These are phyloP conservation scores for Lagerstroemia speciosa DNA, from an alignment of 345 rosid genomes.

Conservation along the genomic window DNA sequence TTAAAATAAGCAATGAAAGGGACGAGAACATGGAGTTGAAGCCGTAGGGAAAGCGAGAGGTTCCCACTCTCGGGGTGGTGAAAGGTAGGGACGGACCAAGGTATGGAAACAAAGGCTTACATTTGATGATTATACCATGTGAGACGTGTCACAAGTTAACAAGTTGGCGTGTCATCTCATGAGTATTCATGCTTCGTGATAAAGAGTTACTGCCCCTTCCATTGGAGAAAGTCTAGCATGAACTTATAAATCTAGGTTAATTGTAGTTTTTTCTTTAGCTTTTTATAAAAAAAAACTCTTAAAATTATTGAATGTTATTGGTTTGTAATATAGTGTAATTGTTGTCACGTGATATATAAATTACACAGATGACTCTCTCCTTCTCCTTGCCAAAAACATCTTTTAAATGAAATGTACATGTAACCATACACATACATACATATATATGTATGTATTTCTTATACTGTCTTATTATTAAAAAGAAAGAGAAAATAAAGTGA, in stretches of 20 bases:
- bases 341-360: no score
- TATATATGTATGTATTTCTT: no score
- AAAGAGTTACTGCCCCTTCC: neutral
- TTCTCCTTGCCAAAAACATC: neutral
- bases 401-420: neutral
- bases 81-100: neutral
- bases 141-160: no score
- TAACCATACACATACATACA: neutral
- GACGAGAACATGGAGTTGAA: neutral
- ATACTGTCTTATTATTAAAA: neutral
- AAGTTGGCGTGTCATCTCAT: neutral
- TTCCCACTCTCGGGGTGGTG: neutral
- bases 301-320: no score
- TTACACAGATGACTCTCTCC: no score
- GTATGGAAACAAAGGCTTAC: neutral
- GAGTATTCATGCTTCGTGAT: conserved; percentile 1
- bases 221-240: no score
- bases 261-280: no score
- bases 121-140: no score
- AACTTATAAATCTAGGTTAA: no score
- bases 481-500: neutral
- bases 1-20: neutral
- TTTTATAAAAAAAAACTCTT: no score
- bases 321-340: no score
- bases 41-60: neutral